Percentiles rank a stretch among this genome's conserved stretches.
phyloP scores from a whole-genome alignment of 441 rosid genomes.

The Arabidopsis lyrata region DNA sequence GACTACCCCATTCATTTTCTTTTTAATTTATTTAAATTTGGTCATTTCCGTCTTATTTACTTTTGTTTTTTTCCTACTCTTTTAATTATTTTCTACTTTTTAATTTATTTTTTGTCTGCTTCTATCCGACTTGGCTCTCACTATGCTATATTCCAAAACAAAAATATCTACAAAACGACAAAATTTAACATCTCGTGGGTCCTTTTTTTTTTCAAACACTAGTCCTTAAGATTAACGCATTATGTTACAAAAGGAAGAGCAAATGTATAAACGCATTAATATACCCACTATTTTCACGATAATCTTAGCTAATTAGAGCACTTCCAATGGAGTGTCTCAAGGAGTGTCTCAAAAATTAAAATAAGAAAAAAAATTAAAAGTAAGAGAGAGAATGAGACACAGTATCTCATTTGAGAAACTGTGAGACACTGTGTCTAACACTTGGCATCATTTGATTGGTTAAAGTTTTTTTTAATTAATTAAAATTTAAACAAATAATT shows the following conservation, averaged over 20 bases:
- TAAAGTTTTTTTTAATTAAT: too few relatives aligned
- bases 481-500: too few relatives aligned
- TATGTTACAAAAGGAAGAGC: neutral
- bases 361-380: too few relatives aligned
- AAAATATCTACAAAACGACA: slow-evolving; percentile 40
- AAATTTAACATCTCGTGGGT: slow-evolving; percentile 32
- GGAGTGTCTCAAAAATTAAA: too few relatives aligned
- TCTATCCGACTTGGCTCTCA: slow-evolving; percentile 44
- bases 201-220: slow-evolving; percentile 33
- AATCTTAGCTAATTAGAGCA: neutral
- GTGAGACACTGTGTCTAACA: too few relatives aligned
- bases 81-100: slow-evolving; percentile 26
- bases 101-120: slow-evolving; percentile 27
- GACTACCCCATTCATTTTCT: slow-evolving; percentile 42
- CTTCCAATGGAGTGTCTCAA: too few relatives aligned
- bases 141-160: slow-evolving; percentile 37
- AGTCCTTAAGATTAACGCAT: slow-evolving; percentile 38
- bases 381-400: too few relatives aligned
- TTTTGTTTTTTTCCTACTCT: slow-evolving; percentile 28
- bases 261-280: slow-evolving; percentile 13
- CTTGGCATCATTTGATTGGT: too few relatives aligned
- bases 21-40: slow-evolving; percentile 25
- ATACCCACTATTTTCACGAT: neutral
- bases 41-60: slow-evolving; percentile 42
- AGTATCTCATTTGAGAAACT: too few relatives aligned